These are phyloP conservation scores for Naganishia vaughanmartiniae DNA, from an alignment of 768 basidiomycete species.

Conservation along the genomic window DNA sequence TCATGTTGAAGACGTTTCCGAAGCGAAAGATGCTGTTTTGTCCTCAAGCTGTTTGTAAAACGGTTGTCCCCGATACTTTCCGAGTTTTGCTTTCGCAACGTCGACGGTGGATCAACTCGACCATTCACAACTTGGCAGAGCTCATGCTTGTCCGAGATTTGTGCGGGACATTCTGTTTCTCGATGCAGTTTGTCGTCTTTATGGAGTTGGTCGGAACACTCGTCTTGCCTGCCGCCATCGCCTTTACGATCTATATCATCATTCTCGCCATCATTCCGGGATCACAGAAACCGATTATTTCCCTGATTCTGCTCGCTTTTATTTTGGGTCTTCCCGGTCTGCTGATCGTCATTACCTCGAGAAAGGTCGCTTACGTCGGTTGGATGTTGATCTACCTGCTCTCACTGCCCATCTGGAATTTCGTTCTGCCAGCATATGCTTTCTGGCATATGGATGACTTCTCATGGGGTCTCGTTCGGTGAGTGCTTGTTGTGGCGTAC, in stretches of 20 bases:
- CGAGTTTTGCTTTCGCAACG: constrained; percentile 88
- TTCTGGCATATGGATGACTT: constrained; percentile 99
- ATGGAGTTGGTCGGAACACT: constrained; percentile 98
- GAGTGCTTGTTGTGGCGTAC: background rate
- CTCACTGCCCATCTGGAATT: constrained; percentile 96
- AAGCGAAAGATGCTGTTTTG: constrained; percentile 99
- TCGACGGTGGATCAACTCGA: constrained; percentile 99
- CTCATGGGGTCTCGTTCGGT: constrained; percentile 39
- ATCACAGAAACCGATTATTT: constrained; percentile 64
- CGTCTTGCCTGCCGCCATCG: constrained; percentile 93
- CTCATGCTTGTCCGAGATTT: constrained; percentile 90
- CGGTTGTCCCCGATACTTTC: constrained; percentile 96
- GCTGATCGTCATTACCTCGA: constrained; percentile 90
- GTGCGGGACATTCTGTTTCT: constrained; percentile 99
- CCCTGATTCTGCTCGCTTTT: constrained; percentile 85
- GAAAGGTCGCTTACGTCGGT: constrained; percentile 88
- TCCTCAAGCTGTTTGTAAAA: constrained; percentile 98
- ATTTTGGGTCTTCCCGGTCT: constrained; percentile 94
- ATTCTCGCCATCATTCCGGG: constrained; percentile 80
- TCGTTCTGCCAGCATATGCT: constrained; percentile 89
- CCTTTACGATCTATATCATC: constrained; percentile 92
- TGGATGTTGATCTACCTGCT: constrained; percentile 96
- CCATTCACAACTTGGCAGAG: constrained; percentile 95
- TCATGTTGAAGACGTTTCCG: constrained; percentile 98
- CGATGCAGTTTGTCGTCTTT: constrained; percentile 97